Percentiles rank a stretch among this genome's conserved stretches.
Conservation (phyloP, 1,139 yeast species). For the Pichia sp. region DNA sequence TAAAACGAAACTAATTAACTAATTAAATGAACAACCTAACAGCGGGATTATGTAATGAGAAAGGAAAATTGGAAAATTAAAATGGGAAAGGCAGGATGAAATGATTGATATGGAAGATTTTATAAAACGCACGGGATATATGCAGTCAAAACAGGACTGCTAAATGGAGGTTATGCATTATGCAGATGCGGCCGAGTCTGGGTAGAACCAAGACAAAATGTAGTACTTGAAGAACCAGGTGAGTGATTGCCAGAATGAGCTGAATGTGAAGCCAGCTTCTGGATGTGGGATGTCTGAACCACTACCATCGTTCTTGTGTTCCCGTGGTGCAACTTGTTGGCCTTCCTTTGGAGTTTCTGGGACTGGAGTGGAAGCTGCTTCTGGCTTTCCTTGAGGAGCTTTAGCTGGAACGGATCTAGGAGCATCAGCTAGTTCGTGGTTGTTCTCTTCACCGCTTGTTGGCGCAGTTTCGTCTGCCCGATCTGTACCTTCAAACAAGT, state of each 20-base stretch:
- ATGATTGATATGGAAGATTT: too few relatives aligned
- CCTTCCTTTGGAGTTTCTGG: not conserved
- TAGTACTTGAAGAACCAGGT: constrained; percentile 30
- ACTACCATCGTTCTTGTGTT: not conserved
- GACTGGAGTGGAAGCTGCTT: too few relatives aligned
- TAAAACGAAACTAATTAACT: too few relatives aligned
- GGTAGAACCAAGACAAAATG: constrained; percentile 24
- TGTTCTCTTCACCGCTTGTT: constrained; percentile 11
- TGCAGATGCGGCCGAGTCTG: not conserved
- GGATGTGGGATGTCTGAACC: not conserved
- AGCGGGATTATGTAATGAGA: too few relatives aligned
- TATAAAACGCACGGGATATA: too few relatives aligned
- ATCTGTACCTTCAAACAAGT: constrained; percentile 9
- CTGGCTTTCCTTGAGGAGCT: not conserved
- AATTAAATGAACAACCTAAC: too few relatives aligned
- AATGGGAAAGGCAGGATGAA: too few relatives aligned
- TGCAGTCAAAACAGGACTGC: too few relatives aligned
- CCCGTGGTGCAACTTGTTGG: not conserved
- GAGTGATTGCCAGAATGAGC: constrained; percentile 22
- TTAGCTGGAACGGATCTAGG: not conserved
- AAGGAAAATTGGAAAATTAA: too few relatives aligned
- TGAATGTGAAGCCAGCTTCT: not conserved
- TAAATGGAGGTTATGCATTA: too few relatives aligned
- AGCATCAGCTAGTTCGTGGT: not conserved
- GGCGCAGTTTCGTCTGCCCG: constrained; percentile 5